Conservation (phyloP, 2,329 filamentous ascomycete genomes). For the Zasmidium cellare region DNA sequence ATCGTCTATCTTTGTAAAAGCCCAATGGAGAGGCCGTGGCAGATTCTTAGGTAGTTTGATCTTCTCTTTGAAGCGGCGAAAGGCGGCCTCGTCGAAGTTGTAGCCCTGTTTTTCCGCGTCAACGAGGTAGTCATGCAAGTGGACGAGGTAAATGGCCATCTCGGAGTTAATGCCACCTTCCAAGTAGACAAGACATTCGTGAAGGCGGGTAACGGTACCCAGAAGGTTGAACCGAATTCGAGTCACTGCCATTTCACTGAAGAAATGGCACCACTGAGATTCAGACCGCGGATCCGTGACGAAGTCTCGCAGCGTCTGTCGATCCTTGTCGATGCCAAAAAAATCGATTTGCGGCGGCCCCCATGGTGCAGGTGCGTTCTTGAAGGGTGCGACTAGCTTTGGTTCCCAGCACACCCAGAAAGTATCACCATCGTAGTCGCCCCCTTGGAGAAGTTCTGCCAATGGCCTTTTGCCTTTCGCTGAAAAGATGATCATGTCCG, state of each 20-base stretch:
- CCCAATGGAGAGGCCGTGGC: conserved; percentile 30
- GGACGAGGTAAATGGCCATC: conserved; percentile 27
- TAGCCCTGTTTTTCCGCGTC: conserved; percentile 50
- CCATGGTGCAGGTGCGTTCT: conserved; percentile 58
- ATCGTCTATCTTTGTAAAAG: conserved; percentile 33
- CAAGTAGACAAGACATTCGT: conserved; percentile 62
- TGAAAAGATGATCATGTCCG: conserved; percentile 79
- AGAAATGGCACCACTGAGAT: conserved; percentile 36
- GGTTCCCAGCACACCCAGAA: conserved; percentile 76
- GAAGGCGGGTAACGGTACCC: conserved; percentile 64
- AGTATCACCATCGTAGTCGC: conserved; percentile 77
- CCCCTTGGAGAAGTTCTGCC: conserved; percentile 71
- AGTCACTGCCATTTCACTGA: conserved; percentile 10
- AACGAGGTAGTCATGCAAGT: conserved; percentile 48
- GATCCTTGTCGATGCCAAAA: conserved; percentile 55
- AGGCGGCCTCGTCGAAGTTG: conserved; percentile 47
- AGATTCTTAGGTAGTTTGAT: conserved; percentile 51
- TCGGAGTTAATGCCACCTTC: conserved; percentile 22
- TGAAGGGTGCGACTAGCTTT: conserved; percentile 65
- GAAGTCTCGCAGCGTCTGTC: conserved; percentile 50
- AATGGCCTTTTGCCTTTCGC: conserved; percentile 61
- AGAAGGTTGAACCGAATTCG: conserved; percentile 61
- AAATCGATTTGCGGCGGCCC: conserved; percentile 31
- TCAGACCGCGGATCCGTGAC: conserved; percentile 48
- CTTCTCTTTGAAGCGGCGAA: conserved; percentile 54